Evolutionary conservation across 179 eudicot genomes (phyloP).

Genomic region (Kewa caespitosa): DNA sequence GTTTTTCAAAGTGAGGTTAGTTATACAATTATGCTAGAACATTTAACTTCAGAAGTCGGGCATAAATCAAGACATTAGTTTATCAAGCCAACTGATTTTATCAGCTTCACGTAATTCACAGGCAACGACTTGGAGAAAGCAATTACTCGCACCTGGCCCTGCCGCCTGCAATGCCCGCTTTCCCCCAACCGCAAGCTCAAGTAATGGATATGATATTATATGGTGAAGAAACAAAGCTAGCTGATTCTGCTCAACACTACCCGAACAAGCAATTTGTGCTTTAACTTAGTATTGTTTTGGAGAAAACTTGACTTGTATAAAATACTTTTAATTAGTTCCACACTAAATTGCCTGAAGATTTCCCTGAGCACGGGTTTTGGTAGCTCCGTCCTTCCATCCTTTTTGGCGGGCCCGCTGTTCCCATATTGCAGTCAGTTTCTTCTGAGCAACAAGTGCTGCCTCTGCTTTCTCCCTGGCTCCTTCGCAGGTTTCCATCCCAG

Average conservation of each 20-base stretch:
- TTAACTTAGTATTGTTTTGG: background rate
- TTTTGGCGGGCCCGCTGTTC: conserved; percentile 65
- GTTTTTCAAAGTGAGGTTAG: background rate
- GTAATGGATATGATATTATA: too few relatives aligned
- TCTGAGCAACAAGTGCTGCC: conserved; percentile 61
- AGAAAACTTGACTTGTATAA: background rate
- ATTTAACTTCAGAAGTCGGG: background rate
- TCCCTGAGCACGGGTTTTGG: conserved; percentile 33
- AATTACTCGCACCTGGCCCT: too few relatives aligned
- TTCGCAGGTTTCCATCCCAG: conserved; percentile 78
- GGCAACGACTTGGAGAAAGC: background rate
- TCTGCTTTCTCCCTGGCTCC: conserved; percentile 84
- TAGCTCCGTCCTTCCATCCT: conserved; percentile 59
- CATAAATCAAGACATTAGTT: background rate
- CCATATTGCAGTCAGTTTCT: conserved; percentile 65
- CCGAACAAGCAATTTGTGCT: background rate
- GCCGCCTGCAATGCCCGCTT: too few relatives aligned
- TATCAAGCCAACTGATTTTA: background rate
- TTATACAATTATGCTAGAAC: background rate
- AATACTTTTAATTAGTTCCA: background rate
- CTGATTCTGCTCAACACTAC: background rate
- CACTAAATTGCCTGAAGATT: conserved; percentile 34
- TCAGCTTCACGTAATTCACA: background rate
- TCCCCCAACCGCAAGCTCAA: too few relatives aligned
- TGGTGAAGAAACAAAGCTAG: background rate